phyloP scores from a whole-genome alignment of 768 basidiomycete genomes.

The Pleurotus tuber-regium region DNA sequence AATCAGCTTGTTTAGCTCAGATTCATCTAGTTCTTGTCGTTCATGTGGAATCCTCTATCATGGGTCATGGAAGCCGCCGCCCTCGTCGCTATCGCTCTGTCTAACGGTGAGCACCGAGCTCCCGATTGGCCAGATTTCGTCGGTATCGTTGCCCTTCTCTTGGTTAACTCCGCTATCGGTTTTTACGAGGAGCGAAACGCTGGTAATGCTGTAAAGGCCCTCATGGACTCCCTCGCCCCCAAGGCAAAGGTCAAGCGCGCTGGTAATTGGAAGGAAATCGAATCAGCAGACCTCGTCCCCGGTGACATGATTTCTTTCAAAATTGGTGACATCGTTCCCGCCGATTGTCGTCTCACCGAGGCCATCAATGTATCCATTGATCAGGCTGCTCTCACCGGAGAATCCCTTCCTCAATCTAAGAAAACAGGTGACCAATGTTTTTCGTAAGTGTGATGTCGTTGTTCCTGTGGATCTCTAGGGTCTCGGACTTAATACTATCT shows the following conservation, averaged over 20 bases:
- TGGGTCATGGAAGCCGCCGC: slow-evolving; percentile 99
- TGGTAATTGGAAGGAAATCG: slow-evolving; percentile 86
- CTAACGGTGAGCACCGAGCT: slow-evolving; percentile 82
- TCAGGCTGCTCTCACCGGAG: slow-evolving; percentile 96
- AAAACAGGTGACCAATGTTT: slow-evolving; percentile 96
- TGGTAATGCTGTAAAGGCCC: slow-evolving; percentile 98
- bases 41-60: slow-evolving; percentile 99
- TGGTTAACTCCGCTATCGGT: slow-evolving; percentile 96
- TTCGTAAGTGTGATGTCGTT: slow-evolving; percentile 63
- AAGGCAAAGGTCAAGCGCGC: slow-evolving; percentile 93
- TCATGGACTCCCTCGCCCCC: slow-evolving; percentile 99
- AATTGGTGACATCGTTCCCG: slow-evolving; percentile 98
- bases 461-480: slow-evolving; percentile 9
- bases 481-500: slow-evolving; percentile 7
- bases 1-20: not conserved
- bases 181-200: slow-evolving; percentile 98
- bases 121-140: slow-evolving; percentile 98
- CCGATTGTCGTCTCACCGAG: slow-evolving; percentile 95
- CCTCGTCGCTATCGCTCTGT: slow-evolving; percentile 90
- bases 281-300: slow-evolving; percentile 86
- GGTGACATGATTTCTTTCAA: slow-evolving; percentile 98
- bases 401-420: slow-evolving; percentile 92
- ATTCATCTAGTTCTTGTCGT: slow-evolving; percentile 70
- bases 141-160: slow-evolving; percentile 88
- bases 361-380: slow-evolving; percentile 98